A percentile compares a stretch with the other conserved stretches of the same genome.
Conservation (phyloP, 495 filamentous ascomycete genomes). For the Annulohypoxylon stygium region DNA sequence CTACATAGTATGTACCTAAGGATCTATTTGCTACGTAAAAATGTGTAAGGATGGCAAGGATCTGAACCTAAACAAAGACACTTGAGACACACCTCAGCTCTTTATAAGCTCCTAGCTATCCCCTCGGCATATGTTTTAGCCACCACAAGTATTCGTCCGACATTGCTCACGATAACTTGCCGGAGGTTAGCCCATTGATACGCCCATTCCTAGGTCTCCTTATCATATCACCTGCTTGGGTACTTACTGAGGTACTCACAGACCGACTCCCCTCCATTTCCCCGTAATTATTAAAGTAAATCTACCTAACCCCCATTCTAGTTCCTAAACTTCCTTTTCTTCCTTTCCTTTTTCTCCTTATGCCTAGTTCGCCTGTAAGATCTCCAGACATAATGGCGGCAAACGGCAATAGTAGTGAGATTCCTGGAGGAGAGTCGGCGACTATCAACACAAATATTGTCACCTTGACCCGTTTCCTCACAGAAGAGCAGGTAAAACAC, state of each 20-base stretch:
- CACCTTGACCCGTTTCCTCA: constrained; percentile 94
- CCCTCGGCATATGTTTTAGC: constrained; percentile 43
- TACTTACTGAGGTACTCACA: constrained; percentile 5
- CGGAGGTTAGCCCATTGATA: constrained; percentile 33
- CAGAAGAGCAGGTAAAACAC: constrained; percentile 93
- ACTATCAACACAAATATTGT: constrained; percentile 95
- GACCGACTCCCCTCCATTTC: constrained; percentile 16
- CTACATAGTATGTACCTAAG: no score
- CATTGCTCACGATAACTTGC: constrained; percentile 40
- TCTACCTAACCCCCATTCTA: constrained; percentile 1
- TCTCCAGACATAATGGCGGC: constrained; percentile 46
- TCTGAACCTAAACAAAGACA: constrained; percentile 28
- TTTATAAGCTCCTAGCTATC: constrained; percentile 37
- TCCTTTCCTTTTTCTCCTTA: neutral
- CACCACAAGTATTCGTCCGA: constrained; percentile 18
- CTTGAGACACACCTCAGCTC: constrained; percentile 13
- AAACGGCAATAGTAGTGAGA: constrained; percentile 51
- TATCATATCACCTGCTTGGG: constrained; percentile 23
- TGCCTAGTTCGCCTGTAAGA: neutral
- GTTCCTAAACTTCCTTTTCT: neutral
- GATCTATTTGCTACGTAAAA: neutral
- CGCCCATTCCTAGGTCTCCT: constrained; percentile 13
- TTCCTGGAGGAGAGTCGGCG: constrained; percentile 66
- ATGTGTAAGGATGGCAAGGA: constrained; percentile 9
- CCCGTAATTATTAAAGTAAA: constrained; percentile 24